phyloP scores from a whole-genome alignment of 2,329 filamentous ascomycete genomes.

The Achaetomium macrosporum region DNA sequence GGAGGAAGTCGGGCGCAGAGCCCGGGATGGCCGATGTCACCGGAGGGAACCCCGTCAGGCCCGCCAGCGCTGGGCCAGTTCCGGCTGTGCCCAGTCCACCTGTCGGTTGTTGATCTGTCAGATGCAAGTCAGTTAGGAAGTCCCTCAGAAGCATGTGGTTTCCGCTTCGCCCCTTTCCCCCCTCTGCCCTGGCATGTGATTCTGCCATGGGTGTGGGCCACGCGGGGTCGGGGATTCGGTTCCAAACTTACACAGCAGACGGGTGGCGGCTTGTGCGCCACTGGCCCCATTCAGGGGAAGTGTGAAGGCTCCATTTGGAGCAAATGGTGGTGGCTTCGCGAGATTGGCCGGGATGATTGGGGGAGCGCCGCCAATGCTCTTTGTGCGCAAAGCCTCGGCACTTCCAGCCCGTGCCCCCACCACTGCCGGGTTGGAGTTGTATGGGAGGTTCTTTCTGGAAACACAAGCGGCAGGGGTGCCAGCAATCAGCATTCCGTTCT shows the following conservation, averaged over 20 bases:
- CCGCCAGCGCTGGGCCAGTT: constrained; percentile 14
- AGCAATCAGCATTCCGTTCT: constrained; percentile 4
- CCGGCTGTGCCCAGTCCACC: constrained; percentile 1
- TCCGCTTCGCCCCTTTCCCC: neutral
- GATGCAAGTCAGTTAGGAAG: neutral
- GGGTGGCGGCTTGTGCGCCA: constrained; percentile 4
- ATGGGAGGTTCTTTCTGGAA: constrained; percentile 40
- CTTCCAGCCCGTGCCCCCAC: constrained; percentile 15
- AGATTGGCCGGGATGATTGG: constrained; percentile 35
- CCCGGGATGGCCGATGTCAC: constrained; percentile 11
- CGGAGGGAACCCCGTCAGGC: constrained; percentile 15
- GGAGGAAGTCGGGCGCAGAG: constrained; percentile 5
- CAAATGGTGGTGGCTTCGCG: constrained; percentile 30
- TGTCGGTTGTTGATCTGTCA: constrained; percentile 9
- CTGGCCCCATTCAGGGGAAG: constrained; percentile 9
- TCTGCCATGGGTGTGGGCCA: constrained; percentile 1
- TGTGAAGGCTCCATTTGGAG: constrained; percentile 4
- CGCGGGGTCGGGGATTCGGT: constrained; percentile 1
- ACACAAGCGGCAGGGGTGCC: constrained; percentile 22
- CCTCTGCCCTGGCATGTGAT: constrained; percentile 20
- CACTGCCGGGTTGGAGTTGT: constrained; percentile 17
- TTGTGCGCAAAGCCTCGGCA: constrained; percentile 44
- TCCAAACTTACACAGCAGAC: constrained; percentile 10
- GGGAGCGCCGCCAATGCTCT: constrained; percentile 32
- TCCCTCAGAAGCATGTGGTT: constrained; percentile 7